Percentiles rank a stretch among this genome's conserved stretches.
phyloP scores from a whole-genome alignment of 2,329 filamentous ascomycete genomes.

The Pseudovirgaria hyperparasitica region DNA sequence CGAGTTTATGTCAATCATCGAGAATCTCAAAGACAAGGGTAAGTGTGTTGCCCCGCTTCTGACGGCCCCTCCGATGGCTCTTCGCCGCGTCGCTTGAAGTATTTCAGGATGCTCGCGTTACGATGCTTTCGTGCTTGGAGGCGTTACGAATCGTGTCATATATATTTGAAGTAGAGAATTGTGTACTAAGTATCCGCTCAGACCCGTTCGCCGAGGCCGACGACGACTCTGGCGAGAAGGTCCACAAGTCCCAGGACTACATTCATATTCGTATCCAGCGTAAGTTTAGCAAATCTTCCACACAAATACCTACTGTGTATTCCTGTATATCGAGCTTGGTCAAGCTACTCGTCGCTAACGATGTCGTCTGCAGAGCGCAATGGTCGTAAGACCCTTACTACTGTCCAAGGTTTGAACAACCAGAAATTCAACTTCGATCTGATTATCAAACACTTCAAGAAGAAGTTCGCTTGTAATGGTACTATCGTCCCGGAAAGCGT shows the following conservation, averaged over 20 bases:
- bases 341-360: slow-evolving; percentile 25
- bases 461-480: slow-evolving; percentile 99
- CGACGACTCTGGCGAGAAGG: slow-evolving; percentile 95
- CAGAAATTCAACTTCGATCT: slow-evolving; percentile 99
- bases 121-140: too few relatives aligned
- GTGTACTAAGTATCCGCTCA: too few relatives aligned
- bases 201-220: slow-evolving; percentile 99
- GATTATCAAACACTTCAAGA: slow-evolving; percentile 99
- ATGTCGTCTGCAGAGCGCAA: slow-evolving; percentile 69
- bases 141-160: too few relatives aligned
- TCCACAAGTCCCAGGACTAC: slow-evolving; percentile 91
- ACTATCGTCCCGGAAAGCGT: slow-evolving; percentile 89
- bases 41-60: too few relatives aligned
- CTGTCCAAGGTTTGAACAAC: slow-evolving; percentile 94
- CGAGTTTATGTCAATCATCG: too few relatives aligned
- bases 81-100: too few relatives aligned
- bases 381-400: slow-evolving; percentile 99
- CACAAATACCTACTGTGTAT: slow-evolving; percentile 1
- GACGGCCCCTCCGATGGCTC: too few relatives aligned
- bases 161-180: too few relatives aligned
- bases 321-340: not conserved
- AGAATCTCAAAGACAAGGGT: too few relatives aligned
- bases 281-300: slow-evolving; percentile 39
- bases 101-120: too few relatives aligned
- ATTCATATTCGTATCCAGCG: slow-evolving; percentile 99